Percentiles rank a stretch among this genome's conserved stretches.
Conservation (phyloP, 2,329 filamentous ascomycete genomes). For the Neonectria magnoliae region DNA sequence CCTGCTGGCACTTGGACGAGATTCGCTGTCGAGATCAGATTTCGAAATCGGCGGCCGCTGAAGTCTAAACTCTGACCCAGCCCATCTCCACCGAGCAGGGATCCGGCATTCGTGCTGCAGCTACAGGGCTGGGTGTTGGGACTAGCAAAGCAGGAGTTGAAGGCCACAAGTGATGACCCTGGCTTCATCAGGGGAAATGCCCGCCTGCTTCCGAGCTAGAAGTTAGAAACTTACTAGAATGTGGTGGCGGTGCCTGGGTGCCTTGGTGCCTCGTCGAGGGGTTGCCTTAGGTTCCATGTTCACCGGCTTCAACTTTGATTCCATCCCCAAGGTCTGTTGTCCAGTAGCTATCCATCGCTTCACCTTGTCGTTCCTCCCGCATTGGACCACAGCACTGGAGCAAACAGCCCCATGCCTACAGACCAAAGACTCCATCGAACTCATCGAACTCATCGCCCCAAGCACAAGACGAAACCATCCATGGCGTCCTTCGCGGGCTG, state of each 20-base stretch:
- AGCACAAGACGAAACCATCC: neutral
- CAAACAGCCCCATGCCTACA: neutral
- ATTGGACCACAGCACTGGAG: neutral
- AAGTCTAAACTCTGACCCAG: too few species aligned
- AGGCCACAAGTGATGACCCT: neutral
- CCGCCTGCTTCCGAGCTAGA: conserved; percentile 8
- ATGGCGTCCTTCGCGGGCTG: neutral
- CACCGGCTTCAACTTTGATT: too few species aligned
- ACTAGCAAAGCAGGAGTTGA: neutral
- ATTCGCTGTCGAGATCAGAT: conserved; percentile 17
- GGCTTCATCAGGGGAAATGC: conserved; percentile 3
- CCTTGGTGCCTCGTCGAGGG: neutral
- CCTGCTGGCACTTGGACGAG: neutral
- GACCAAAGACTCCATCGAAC: neutral
- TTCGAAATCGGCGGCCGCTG: conserved; percentile 13
- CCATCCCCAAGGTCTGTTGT: neutral
- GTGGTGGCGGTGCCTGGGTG: neutral
- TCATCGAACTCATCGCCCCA: neutral
- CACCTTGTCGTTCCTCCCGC: neutral
- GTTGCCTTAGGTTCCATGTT: neutral
- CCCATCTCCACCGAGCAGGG: conserved; percentile 5
- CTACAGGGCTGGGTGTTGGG: neutral
- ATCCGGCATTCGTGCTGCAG: neutral
- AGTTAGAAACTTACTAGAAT: neutral
- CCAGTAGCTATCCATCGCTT: too few species aligned